These are phyloP conservation scores for Venturia oleaginea DNA, from an alignment of 2,329 filamentous ascomycete species.

Conservation along the genomic window DNA sequence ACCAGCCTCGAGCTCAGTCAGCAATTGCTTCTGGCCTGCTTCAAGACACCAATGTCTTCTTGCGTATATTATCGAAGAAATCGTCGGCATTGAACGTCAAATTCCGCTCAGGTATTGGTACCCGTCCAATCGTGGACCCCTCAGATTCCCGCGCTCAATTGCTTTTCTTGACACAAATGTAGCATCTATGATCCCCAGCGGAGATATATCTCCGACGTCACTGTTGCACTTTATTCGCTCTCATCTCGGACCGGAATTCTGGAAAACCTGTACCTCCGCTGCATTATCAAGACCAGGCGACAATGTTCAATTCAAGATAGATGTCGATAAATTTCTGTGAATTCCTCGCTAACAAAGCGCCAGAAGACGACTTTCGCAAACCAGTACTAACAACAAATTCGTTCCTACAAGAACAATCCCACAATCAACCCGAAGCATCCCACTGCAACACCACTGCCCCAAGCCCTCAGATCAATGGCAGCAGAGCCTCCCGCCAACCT, in stretches of 20 bases:
- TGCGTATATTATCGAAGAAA: too few species aligned
- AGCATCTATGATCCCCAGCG: not conserved
- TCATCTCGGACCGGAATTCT: not conserved
- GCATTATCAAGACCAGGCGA: too few species aligned
- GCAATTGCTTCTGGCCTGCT: not conserved
- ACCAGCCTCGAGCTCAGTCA: not conserved
- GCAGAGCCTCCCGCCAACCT: not conserved
- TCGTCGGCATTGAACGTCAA: too few species aligned
- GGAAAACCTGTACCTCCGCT: too few species aligned
- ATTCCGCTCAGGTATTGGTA: not conserved
- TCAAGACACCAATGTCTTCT: too few species aligned
- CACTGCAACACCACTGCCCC: not conserved
- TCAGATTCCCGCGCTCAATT: not conserved
- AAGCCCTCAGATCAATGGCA: not conserved
- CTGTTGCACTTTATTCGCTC: not conserved
- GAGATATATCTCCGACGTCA: not conserved
- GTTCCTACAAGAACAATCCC: not conserved
- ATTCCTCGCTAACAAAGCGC: too few species aligned
- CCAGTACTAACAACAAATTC: not conserved
- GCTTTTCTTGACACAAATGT: not conserved
- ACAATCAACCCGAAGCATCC: not conserved
- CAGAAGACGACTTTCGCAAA: not conserved
- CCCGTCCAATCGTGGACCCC: not conserved
- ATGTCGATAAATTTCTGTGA: too few species aligned
- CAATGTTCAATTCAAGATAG: too few species aligned